A percentile compares a stretch with the other conserved stretches of the same genome.
Evolutionary conservation across 2,329 filamentous ascomycete genomes (phyloP).

Genomic region (Talaromyces sp.): DNA sequence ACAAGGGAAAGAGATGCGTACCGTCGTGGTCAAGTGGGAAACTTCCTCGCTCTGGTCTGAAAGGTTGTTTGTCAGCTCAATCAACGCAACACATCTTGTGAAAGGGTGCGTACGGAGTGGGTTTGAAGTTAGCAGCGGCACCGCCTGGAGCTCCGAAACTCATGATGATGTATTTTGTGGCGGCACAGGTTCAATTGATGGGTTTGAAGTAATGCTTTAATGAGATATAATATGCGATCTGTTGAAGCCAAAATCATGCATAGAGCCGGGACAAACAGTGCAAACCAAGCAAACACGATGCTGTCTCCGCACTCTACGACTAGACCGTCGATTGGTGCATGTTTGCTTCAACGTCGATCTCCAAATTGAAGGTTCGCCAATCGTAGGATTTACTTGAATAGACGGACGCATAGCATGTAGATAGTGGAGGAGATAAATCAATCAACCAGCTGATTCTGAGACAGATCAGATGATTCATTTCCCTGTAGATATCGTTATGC

Average conservation of each 20-base stretch:
- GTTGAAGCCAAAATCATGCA: background rate
- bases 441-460: background rate
- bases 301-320: background rate
- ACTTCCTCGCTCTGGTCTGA: slow-evolving; percentile 81
- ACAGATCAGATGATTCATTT: too few relatives aligned
- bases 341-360: background rate
- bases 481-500: background rate
- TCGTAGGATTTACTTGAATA: background rate
- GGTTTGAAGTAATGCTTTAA: background rate
- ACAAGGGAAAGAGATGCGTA: slow-evolving; percentile 29
- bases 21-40: slow-evolving; percentile 96
- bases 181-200: background rate
- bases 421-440: too few relatives aligned
- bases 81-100: background rate
- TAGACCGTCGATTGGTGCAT: background rate
- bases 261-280: background rate
- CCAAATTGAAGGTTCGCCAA: background rate
- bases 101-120: slow-evolving; percentile 59
- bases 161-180: slow-evolving; percentile 24
- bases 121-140: slow-evolving; percentile 61
- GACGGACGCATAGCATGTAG: background rate
- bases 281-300: background rate
- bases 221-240: background rate
- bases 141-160: slow-evolving; percentile 71
- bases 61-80: background rate